Conservation (phyloP, 371 early-diverging fungal genomes). For the Smittium culicis region DNA sequence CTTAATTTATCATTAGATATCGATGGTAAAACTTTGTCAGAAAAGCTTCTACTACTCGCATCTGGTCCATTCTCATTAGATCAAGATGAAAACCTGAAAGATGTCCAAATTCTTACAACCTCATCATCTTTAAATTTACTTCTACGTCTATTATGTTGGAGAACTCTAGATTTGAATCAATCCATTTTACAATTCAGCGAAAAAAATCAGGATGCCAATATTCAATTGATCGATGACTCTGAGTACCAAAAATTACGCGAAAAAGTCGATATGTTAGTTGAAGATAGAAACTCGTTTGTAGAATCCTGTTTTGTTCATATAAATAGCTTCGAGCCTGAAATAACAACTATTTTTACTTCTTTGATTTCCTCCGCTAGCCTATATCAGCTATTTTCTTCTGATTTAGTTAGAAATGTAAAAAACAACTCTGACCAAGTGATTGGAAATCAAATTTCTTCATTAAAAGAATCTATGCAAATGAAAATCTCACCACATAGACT, state of each 20-base stretch:
- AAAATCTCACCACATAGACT: neutral
- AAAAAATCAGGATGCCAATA: neutral
- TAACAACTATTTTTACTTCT: neutral
- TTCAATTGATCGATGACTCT: neutral
- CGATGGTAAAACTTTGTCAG: neutral
- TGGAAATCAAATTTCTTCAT: too few relatives aligned
- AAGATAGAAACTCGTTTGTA: neutral
- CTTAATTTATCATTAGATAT: neutral
- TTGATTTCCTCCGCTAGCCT: neutral
- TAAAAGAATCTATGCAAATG: neutral
- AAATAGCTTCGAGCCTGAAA: neutral
- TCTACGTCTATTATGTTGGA: neutral
- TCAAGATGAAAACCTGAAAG: neutral
- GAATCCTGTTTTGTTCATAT: neutral
- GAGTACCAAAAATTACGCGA: too few relatives aligned
- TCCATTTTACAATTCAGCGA: neutral
- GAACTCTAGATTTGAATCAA: neutral
- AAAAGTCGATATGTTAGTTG: neutral
- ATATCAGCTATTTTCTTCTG: neutral
- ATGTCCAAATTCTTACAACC: neutral
- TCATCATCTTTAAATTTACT: too few relatives aligned
- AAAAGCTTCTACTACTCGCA: neutral
- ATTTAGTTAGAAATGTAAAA: neutral
- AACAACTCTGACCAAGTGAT: too few relatives aligned
- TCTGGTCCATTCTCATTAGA: neutral